Evolutionary conservation across 2,329 filamentous ascomycete species (phyloP).

Genomic region (Arthroderma sp.): DNA sequence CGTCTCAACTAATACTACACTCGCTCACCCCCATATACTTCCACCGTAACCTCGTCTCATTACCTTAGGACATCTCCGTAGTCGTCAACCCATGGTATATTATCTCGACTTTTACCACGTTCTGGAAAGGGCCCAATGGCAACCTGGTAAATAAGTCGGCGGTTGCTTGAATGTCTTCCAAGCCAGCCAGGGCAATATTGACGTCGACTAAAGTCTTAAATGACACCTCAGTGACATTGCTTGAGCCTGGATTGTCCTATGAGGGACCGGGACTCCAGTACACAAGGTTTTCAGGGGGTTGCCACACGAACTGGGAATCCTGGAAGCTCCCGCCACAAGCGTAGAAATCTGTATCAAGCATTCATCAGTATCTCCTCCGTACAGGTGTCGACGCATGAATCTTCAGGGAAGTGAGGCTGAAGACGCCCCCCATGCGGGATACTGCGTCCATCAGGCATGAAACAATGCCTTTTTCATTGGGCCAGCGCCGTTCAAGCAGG

Average conservation of each 20-base stretch:
- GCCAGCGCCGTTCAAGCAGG: neutral
- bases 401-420: neutral
- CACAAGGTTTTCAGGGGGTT: conserved; percentile 2
- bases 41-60: neutral
- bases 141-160: neutral
- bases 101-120: no score
- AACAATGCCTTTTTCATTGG: neutral
- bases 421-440: no score
- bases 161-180: neutral
- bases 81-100: no score
- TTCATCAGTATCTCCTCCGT: neutral
- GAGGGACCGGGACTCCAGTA: neutral
- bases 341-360: neutral
- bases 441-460: neutral
- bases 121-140: neutral
- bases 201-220: neutral
- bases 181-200: neutral
- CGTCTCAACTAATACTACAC: neutral
- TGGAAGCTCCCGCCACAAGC: conserved; percentile 1
- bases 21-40: neutral
- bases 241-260: neutral
- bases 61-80: no score
- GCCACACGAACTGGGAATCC: neutral
- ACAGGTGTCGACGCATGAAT: neutral
- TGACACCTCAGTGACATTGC: neutral